Conservation (phyloP, 805 yeast species). For the Barnettozyma siamensis region DNA sequence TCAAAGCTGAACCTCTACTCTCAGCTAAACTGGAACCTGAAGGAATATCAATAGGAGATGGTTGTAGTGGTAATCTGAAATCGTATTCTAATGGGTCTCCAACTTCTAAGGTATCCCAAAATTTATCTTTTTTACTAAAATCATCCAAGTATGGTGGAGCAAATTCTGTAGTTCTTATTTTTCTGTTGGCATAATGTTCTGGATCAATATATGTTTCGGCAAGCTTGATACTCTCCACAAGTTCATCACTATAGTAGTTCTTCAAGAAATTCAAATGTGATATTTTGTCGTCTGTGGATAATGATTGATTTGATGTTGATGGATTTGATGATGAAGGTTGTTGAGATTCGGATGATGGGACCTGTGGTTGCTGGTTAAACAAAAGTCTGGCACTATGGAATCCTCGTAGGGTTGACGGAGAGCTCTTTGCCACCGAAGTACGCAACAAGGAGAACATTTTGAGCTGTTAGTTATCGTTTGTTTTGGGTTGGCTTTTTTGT, state of each 20-base stretch:
- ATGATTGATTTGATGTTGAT: neutral
- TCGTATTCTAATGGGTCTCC: conserved; percentile 44
- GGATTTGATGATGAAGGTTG: neutral
- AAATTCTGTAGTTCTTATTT: conserved; percentile 40
- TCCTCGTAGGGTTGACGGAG: conserved; percentile 4
- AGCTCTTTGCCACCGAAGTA: conserved; percentile 1
- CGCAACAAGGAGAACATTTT: conserved; percentile 9
- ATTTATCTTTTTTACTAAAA: conserved; percentile 61
- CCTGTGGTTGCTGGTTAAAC: conserved; percentile 3
- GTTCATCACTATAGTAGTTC: conserved; percentile 76
- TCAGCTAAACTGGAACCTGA: conserved; percentile 38
- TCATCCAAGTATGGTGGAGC: conserved; percentile 72
- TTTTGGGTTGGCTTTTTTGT: neutral
- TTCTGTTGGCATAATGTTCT: conserved; percentile 44
- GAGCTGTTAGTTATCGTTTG: no score
- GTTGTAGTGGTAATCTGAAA: conserved; percentile 49
- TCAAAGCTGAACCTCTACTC: conserved; percentile 20
- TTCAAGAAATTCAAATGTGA: conserved; percentile 37
- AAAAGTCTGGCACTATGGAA: conserved; percentile 5
- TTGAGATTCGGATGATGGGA: neutral
- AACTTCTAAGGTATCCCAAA: conserved; percentile 62
- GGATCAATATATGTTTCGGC: conserved; percentile 77
- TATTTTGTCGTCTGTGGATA: conserved; percentile 14
- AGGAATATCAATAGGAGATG: conserved; percentile 48
- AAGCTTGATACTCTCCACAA: conserved; percentile 72